phyloP scores from a whole-genome alignment of 208 protist genomes.

The Leishmania major region DNA sequence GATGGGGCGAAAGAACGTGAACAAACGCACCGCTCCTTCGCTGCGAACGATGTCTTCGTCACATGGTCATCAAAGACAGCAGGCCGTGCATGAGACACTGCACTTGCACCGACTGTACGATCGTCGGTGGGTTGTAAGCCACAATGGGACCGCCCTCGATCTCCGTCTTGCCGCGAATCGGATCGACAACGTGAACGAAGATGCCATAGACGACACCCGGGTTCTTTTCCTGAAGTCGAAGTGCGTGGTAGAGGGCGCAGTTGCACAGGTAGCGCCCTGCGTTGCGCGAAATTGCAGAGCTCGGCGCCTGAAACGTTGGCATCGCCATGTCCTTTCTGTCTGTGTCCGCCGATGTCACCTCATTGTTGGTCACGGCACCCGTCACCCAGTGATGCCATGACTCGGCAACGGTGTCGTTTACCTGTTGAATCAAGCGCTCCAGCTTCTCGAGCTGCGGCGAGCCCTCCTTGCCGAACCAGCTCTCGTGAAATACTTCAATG shows the following conservation, averaged over 20 bases:
- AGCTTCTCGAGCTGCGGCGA: constrained; percentile 34
- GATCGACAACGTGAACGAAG: constrained; percentile 64
- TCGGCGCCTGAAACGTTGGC: constrained; percentile 36
- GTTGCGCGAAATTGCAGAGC: constrained; percentile 55
- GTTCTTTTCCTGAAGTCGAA: constrained; percentile 57
- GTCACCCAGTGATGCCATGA: background rate
- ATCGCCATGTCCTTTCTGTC: constrained; percentile 30
- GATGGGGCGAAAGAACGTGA: background rate
- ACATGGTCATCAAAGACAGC: constrained; percentile 20
- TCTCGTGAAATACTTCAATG: constrained; percentile 36
- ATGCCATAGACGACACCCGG: constrained; percentile 31
- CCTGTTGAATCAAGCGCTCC: constrained; percentile 21
- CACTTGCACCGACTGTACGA: constrained; percentile 29
- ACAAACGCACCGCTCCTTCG: background rate
- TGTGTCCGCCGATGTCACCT: background rate
- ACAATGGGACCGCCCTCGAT: constrained; percentile 19
- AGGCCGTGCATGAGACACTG: constrained; percentile 29
- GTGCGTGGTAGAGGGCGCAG: constrained; percentile 56
- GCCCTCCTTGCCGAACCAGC: constrained; percentile 43
- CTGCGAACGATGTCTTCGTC: background rate
- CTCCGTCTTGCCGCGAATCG: constrained; percentile 20
- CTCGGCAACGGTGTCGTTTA: constrained; percentile 22
- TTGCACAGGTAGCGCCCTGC: constrained; percentile 82
- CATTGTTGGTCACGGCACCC: background rate
- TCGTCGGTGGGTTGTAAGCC: constrained; percentile 40